A percentile compares a stretch with the other conserved stretches of the same genome.
Conservation (phyloP, 441 rosid genomes). For the Adansonia gregorii region DNA sequence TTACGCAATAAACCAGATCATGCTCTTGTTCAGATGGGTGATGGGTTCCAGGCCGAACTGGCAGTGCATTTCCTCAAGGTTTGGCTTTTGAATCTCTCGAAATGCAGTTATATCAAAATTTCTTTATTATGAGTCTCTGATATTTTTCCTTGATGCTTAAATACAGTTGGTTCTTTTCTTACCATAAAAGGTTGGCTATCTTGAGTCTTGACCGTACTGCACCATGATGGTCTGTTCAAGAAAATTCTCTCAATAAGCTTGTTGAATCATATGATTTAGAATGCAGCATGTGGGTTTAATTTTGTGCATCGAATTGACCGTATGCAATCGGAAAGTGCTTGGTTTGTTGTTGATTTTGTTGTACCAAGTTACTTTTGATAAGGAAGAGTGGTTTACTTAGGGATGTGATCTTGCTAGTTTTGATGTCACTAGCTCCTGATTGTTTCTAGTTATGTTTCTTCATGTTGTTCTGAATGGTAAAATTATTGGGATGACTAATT, state of each 20-base stretch:
- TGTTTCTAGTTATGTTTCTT: neutral
- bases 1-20: slow-evolving; percentile 98
- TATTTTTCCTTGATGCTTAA: neutral
- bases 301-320: neutral
- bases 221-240: neutral
- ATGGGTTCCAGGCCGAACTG: slow-evolving; percentile 96
- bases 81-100: slow-evolving; percentile 30
- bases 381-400: neutral
- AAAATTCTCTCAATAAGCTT: neutral
- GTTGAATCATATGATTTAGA: neutral
- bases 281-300: neutral
- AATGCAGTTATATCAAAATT: neutral
- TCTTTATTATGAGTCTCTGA: neutral
- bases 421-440: neutral
- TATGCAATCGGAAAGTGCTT: neutral
- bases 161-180: neutral
- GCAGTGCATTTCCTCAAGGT: slow-evolving; percentile 98
- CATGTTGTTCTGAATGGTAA: neutral
- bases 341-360: neutral
- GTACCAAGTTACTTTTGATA: neutral
- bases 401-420: neutral
- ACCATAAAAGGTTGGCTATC: neutral
- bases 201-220: neutral
- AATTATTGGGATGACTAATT: neutral
- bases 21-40: slow-evolving; percentile 98